These are phyloP conservation scores for Cordyceps tenuipes DNA, from an alignment of 2,329 filamentous ascomycete genomes.

Conservation along the genomic window DNA sequence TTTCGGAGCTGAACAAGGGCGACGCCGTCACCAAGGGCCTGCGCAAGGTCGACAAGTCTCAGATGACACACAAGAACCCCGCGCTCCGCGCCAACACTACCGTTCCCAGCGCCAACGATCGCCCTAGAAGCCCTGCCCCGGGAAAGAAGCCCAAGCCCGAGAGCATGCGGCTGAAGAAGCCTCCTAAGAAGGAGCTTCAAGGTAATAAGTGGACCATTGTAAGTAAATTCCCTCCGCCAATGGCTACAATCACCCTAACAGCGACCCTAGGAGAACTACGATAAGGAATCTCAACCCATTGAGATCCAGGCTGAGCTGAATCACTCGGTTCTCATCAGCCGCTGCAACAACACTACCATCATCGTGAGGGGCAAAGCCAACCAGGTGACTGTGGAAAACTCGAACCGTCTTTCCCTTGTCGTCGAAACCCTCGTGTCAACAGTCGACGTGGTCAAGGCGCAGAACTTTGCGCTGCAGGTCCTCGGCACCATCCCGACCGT, in stretches of 20 bases:
- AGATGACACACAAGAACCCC: slow-evolving; percentile 99
- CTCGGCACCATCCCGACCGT: slow-evolving; percentile 79
- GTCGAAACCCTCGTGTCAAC: slow-evolving; percentile 85
- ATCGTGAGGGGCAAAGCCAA: slow-evolving; percentile 91
- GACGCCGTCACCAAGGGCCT: slow-evolving; percentile 79
- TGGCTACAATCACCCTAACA: slow-evolving; percentile 6
- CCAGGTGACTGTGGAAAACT: slow-evolving; percentile 93
- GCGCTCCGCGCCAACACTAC: slow-evolving; percentile 65
- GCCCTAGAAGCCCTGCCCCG: slow-evolving; percentile 79
- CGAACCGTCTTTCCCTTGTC: slow-evolving; percentile 71
- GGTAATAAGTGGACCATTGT: slow-evolving; percentile 91
- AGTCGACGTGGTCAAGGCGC: slow-evolving; percentile 90
- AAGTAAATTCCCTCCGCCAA: slow-evolving; percentile 21
- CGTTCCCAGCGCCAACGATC: slow-evolving; percentile 51
- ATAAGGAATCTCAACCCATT: slow-evolving; percentile 63
- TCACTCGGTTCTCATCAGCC: slow-evolving; percentile 86
- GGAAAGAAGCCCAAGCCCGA: slow-evolving; percentile 82
- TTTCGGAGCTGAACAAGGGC: slow-evolving; percentile 84
- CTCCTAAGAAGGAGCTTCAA: slow-evolving; percentile 67
- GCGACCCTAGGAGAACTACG: slow-evolving; percentile 69
- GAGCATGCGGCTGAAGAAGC: slow-evolving; percentile 77
- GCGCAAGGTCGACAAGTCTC: slow-evolving; percentile 85
- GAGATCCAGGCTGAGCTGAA: slow-evolving; percentile 74
- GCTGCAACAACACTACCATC: slow-evolving; percentile 84
- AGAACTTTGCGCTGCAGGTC: slow-evolving; percentile 91